Conservation (phyloP, 2,329 filamentous ascomycete species). For the Tolypocladium endophyticum region DNA sequence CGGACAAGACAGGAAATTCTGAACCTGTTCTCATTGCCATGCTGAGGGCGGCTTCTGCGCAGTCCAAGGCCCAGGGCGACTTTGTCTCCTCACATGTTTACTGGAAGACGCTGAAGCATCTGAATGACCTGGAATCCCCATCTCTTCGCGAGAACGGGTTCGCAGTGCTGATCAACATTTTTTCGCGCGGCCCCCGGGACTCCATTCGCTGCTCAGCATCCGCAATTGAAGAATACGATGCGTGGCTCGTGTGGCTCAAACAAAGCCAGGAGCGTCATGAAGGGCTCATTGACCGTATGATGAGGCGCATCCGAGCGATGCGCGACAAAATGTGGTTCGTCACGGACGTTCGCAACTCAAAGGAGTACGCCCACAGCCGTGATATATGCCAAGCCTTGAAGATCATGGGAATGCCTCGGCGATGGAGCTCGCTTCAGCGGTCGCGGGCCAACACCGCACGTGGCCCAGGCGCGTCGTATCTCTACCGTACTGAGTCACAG, state of each 20-base stretch:
- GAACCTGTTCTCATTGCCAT: conserved; percentile 56
- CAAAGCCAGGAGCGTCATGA: conserved; percentile 74
- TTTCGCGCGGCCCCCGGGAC: conserved; percentile 60
- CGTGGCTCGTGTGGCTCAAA: conserved; percentile 75
- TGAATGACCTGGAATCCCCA: conserved; percentile 51
- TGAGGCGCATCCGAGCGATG: conserved; percentile 61
- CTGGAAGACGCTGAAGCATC: conserved; percentile 70
- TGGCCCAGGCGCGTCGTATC: conserved; percentile 46
- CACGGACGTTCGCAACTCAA: conserved; percentile 84
- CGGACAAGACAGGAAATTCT: conserved; percentile 25
- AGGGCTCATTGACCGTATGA: conserved; percentile 62
- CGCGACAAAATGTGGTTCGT: conserved; percentile 99
- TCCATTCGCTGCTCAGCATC: conserved; percentile 59
- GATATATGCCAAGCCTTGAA: conserved; percentile 82
- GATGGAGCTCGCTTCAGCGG: conserved; percentile 40
- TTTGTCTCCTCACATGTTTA: conserved; percentile 78
- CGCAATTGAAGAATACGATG: conserved; percentile 68
- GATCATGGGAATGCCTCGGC: conserved; percentile 68
- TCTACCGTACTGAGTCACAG: conserved; percentile 74
- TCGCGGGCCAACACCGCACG: conserved; percentile 36
- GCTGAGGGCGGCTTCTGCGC: conserved; percentile 65
- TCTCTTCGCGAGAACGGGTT: conserved; percentile 59
- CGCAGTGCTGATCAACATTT: conserved; percentile 61
- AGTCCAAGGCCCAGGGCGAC: conserved; percentile 69
- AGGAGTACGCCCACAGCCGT: conserved; percentile 74